Evolutionary conservation across 129 eudicot genomes (phyloP).

Genomic region (Deinandra increscens): DNA sequence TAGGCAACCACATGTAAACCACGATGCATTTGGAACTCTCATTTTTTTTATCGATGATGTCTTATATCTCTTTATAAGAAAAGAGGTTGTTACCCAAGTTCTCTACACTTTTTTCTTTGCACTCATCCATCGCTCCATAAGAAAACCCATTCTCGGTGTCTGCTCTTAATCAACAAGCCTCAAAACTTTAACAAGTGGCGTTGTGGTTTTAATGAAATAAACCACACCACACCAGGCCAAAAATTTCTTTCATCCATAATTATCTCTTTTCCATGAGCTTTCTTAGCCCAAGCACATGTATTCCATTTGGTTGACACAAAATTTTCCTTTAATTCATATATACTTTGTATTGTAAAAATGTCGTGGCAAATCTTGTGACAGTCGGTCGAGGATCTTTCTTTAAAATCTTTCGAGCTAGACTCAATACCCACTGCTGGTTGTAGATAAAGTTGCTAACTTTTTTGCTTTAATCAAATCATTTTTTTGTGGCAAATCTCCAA

Average conservation of each 20-base stretch:
- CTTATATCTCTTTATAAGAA: background rate
- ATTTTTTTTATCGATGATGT: background rate
- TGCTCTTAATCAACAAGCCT: background rate
- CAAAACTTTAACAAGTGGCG: background rate
- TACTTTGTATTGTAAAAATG: too few species aligned
- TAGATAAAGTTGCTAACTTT: background rate
- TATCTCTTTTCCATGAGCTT: background rate
- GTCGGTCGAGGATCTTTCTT: background rate
- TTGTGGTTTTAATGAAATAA: background rate
- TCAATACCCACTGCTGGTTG: background rate
- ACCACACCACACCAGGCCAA: background rate
- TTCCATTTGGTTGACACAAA: background rate
- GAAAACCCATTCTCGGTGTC: background rate
- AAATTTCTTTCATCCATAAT: background rate
- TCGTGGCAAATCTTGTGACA: too few species aligned
- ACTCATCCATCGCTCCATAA: background rate
- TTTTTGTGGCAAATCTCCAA: conserved; percentile 18
- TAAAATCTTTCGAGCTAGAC: background rate
- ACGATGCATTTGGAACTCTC: background rate
- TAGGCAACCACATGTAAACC: background rate
- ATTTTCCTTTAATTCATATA: too few species aligned
- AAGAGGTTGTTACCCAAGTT: background rate
- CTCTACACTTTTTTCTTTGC: background rate
- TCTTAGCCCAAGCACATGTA: background rate
- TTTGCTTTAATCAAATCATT: conserved; percentile 16